A percentile compares a stretch with the other conserved stretches of the same genome.
Conservation (phyloP, 208 protist genomes). For the Naegleria gruberi region DNA sequence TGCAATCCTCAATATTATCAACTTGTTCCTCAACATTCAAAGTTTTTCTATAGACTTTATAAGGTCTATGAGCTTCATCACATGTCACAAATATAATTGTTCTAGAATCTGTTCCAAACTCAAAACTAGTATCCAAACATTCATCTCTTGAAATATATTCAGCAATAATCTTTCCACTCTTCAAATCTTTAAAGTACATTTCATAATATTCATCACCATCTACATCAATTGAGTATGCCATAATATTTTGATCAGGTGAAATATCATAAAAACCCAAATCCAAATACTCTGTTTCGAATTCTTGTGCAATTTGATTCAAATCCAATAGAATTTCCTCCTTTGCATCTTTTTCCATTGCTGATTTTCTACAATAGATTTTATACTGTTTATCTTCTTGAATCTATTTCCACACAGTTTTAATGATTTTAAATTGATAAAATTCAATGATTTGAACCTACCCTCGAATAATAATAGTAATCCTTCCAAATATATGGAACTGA, state of each 20-base stretch:
- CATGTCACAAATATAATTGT: neutral
- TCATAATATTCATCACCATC: neutral
- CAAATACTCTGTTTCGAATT: neutral
- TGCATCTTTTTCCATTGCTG: neutral
- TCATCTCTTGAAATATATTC: neutral
- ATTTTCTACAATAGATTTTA: slow-evolving; percentile 3
- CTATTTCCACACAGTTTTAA: neutral
- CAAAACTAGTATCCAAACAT: neutral
- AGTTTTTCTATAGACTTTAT: neutral
- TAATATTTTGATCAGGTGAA: neutral
- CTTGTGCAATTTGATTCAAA: slow-evolving; percentile 1
- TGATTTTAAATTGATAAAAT: no score
- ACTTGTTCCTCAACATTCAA: neutral
- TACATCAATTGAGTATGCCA: slow-evolving; percentile 1
- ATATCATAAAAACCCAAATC: neutral
- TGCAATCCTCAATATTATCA: neutral
- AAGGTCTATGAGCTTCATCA: neutral
- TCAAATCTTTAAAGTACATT: neutral
- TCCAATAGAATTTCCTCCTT: neutral
- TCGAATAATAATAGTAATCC: neutral
- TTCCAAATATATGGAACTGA: neutral
- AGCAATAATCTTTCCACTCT: neutral
- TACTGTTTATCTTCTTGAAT: neutral
- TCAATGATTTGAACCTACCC: neutral
- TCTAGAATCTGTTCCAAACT: neutral